Conservation (phyloP, 139 green algal genomes). For the Closterium sp. region DNA sequence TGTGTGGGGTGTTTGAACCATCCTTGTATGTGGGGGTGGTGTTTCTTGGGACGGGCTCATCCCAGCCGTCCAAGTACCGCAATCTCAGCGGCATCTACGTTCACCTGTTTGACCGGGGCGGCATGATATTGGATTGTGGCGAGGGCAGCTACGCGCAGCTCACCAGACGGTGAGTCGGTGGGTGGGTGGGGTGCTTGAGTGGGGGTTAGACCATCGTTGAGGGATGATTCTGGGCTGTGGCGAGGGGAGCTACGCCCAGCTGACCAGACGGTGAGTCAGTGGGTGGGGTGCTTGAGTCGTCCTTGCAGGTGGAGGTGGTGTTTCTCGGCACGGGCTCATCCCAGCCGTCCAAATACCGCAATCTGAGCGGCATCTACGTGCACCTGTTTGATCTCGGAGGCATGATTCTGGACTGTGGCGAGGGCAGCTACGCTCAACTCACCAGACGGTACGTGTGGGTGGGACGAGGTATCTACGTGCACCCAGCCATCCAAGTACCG, state of each 20-base stretch:
- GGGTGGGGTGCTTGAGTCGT: too few relatives aligned
- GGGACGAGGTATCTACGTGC: conserved; percentile 62
- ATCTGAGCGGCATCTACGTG: conserved; percentile 84
- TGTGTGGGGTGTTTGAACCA: too few relatives aligned
- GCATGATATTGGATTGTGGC: too few relatives aligned
- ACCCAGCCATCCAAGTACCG: too few relatives aligned
- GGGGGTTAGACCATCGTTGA: conserved; percentile 52
- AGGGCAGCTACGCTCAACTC: conserved; percentile 87
- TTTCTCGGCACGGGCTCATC: conserved; percentile 65
- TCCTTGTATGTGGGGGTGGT: conserved; percentile 53
- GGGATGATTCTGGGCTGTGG: conserved; percentile 89
- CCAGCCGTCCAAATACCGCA: conserved; percentile 91
- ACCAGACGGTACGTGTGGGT: conserved; percentile 29
- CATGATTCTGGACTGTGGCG: conserved; percentile 89
- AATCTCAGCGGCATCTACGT: too few relatives aligned
- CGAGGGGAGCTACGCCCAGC: conserved; percentile 84
- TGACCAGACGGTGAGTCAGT: conserved; percentile 59
- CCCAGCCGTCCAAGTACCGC: too few relatives aligned
- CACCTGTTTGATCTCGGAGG: conserved; percentile 67
- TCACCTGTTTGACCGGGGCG: too few relatives aligned
- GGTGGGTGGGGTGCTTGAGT: too few relatives aligned
- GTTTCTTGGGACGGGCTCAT: conserved; percentile 62
- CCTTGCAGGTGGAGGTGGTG: conserved; percentile 54
- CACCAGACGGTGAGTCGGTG: too few relatives aligned
- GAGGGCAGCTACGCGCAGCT: too few relatives aligned